Conservation (phyloP, 192 early-diverging fungal species). For the Backusella parvicylindrica region DNA sequence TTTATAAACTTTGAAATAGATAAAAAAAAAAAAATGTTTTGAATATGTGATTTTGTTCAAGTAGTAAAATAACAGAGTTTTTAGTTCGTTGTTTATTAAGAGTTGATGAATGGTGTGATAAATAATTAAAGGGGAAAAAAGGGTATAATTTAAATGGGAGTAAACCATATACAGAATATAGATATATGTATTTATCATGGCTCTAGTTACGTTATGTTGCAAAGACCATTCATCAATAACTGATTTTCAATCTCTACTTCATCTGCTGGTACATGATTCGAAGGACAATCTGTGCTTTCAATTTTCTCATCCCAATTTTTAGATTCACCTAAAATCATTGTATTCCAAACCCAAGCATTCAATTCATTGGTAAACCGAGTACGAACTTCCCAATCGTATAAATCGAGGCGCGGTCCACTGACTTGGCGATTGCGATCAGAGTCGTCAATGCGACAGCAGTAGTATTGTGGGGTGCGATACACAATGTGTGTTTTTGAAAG, state of each 20-base stretch:
- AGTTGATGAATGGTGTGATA: neutral
- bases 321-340: constrained; percentile 32
- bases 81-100: neutral
- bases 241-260: constrained; percentile 52
- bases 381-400: constrained; percentile 27
- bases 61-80: neutral
- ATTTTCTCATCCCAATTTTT: constrained; percentile 30
- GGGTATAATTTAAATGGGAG: neutral
- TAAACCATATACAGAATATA: neutral
- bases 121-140: neutral
- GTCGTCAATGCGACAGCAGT: constrained; percentile 44
- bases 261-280: constrained; percentile 49
- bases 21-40: too few relatives aligned
- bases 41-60: neutral
- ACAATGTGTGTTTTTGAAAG: constrained; percentile 20
- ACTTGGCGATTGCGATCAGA: constrained; percentile 21
- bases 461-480: constrained; percentile 50
- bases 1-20: too few relatives aligned
- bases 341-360: constrained; percentile 39
- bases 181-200: neutral
- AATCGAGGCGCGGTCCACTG: constrained; percentile 23
- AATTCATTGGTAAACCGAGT: constrained; percentile 20
- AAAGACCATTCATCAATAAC: constrained; percentile 37
- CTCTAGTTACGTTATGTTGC: constrained; percentile 6
- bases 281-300: constrained; percentile 27